These are phyloP conservation scores for Acanthamoeba lenticulata DNA, from an alignment of 208 protist species.

Conservation along the genomic window DNA sequence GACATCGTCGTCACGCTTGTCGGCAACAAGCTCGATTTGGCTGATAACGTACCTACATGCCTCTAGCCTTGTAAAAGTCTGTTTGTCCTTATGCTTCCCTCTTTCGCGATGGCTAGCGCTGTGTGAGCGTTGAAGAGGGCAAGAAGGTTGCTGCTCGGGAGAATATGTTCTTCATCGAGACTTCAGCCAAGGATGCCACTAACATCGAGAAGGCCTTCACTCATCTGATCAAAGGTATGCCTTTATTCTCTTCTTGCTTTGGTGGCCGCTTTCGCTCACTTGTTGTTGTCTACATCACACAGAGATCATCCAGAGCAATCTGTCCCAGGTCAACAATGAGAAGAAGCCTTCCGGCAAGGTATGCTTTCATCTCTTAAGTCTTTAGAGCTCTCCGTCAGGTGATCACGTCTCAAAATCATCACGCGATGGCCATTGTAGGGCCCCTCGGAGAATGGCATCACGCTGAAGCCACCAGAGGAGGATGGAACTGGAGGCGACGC, in stretches of 20 bases:
- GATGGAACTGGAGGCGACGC: neutral
- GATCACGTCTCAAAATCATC: neutral
- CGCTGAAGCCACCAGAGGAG: neutral
- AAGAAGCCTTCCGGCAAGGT: neutral
- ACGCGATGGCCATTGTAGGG: neutral
- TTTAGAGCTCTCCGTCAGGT: too few relatives aligned
- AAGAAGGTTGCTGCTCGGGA: conserved; percentile 95
- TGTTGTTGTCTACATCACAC: neutral
- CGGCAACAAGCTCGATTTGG: conserved; percentile 99
- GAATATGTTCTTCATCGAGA: conserved; percentile 97
- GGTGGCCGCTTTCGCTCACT: neutral
- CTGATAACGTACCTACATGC: neutral
- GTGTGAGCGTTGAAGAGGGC: conserved; percentile 95
- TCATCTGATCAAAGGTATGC: neutral
- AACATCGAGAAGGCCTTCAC: conserved; percentile 97
- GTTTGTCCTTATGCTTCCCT: neutral
- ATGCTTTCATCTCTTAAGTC: neutral
- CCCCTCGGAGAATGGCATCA: neutral
- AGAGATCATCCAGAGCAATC: conserved; percentile 26
- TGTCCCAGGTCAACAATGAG: neutral
- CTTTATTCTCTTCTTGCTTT: neutral
- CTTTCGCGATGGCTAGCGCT: conserved; percentile 79
- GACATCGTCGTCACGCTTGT: conserved; percentile 99
- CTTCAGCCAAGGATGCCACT: conserved; percentile 93
- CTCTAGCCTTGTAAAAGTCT: neutral